A percentile compares a stretch with the other conserved stretches of the same genome.
phyloP scores from a whole-genome alignment of 805 yeast genomes.

The Ogataea nitratoaversa region DNA sequence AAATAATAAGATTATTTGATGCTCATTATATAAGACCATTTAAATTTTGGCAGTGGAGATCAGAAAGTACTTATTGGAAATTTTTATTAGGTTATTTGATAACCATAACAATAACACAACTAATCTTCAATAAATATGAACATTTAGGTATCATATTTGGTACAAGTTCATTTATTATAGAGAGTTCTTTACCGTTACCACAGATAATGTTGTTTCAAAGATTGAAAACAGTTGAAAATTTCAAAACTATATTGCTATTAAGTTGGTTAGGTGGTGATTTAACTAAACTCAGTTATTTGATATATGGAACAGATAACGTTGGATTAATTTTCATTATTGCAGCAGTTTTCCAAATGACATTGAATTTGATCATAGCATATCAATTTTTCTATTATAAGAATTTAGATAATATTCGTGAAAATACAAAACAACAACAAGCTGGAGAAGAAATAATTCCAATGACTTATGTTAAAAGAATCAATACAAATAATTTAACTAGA shows the following conservation, averaged over 20 bases:
- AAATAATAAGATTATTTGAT: conserved; percentile 59
- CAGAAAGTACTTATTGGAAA: conserved; percentile 22
- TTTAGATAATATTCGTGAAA: conserved; percentile 11
- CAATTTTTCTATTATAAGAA: conserved; percentile 64
- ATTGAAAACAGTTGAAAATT: conserved; percentile 68
- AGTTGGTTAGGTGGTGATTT: conserved; percentile 91
- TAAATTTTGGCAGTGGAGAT: conserved; percentile 81
- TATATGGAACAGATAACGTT: conserved; percentile 72
- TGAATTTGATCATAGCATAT: conserved; percentile 68
- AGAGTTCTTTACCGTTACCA: conserved; percentile 70
- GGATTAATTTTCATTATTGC: conserved; percentile 63
- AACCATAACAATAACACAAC: conserved; percentile 16
- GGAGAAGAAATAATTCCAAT: conserved; percentile 5
- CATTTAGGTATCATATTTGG: conserved; percentile 29
- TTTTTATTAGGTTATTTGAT: conserved; percentile 46
- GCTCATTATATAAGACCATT: conserved; percentile 62
- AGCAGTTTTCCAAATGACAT: conserved; percentile 71
- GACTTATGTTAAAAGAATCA: conserved; percentile 1
- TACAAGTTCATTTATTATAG: conserved; percentile 51
- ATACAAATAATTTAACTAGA: conserved; percentile 6
- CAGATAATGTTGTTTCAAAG: conserved; percentile 69
- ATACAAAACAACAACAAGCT: conserved; percentile 1
- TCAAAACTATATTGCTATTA: conserved; percentile 66
- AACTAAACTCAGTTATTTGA: conserved; percentile 65
- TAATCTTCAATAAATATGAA: conserved; percentile 22